phyloP scores from a whole-genome alignment of 805 yeast species.

The Metschnikowia corniflorae region DNA sequence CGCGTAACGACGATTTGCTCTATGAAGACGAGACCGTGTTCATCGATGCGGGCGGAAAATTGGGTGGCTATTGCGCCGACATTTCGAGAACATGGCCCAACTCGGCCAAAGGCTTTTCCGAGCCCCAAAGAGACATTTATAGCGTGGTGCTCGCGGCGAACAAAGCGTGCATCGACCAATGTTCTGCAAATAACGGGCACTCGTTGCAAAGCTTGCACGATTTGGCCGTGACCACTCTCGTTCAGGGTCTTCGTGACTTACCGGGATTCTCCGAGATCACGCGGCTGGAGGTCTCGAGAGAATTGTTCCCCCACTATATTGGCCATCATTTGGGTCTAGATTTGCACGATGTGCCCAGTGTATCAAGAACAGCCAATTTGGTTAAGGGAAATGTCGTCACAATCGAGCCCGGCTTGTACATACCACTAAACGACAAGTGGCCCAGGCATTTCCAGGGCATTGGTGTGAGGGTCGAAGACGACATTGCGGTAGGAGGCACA shows the following conservation, averaged over 20 bases:
- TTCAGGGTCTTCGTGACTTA: conserved; percentile 62
- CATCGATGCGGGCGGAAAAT: conserved; percentile 91
- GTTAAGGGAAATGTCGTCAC: conserved; percentile 80
- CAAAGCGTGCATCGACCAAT: conserved; percentile 67
- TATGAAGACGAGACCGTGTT: conserved; percentile 77
- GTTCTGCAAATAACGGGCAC: conserved; percentile 49
- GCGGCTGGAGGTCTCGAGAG: conserved; percentile 48
- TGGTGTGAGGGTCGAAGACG: conserved; percentile 94
- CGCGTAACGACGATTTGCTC: conserved; percentile 82
- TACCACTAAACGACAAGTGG: conserved; percentile 69
- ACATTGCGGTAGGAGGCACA: conserved; percentile 72
- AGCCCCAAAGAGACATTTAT: conserved; percentile 80
- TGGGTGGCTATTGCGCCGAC: conserved; percentile 94
- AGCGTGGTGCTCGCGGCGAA: conserved; percentile 85
- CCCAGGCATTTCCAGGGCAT: conserved; percentile 82
- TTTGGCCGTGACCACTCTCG: conserved; percentile 55
- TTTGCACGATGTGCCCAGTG: conserved; percentile 75
- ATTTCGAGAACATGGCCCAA: conserved; percentile 97
- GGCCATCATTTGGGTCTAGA: conserved; percentile 96
- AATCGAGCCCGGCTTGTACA: conserved; percentile 92
- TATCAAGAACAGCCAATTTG: conserved; percentile 53
- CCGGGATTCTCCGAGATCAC: conserved; percentile 58
- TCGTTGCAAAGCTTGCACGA: conserved; percentile 77
- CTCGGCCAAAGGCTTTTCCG: conserved; percentile 62
- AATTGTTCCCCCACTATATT: conserved; percentile 84